These are phyloP conservation scores for Cladosporium sp. DNA, from an alignment of 2,329 filamentous ascomycete species.

Conservation along the genomic window DNA sequence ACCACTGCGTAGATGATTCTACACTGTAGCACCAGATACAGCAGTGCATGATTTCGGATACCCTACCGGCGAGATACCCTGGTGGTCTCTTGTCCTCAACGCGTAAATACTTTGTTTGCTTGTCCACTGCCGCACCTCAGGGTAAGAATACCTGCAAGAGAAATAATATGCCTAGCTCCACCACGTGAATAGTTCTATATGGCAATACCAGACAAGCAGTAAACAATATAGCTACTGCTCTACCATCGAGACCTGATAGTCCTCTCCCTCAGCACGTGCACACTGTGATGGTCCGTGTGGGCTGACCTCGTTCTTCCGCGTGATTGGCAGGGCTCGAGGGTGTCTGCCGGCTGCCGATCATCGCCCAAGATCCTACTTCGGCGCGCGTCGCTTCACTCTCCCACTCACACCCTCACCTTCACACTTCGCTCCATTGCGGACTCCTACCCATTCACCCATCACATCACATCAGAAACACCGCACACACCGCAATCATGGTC, in stretches of 20 bases:
- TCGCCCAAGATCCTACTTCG: background rate
- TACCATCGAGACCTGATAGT: background rate
- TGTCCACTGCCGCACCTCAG: background rate
- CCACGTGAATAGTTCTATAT: background rate
- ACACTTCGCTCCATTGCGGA: background rate
- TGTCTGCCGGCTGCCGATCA: background rate
- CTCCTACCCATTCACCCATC: background rate
- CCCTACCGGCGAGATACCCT: background rate
- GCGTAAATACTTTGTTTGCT: background rate
- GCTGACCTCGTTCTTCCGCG: background rate
- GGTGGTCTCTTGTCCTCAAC: background rate
- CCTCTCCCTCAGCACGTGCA: background rate
- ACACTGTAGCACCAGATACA: background rate
- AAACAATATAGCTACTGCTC: background rate
- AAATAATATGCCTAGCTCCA: background rate
- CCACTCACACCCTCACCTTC: background rate
- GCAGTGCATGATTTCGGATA: too few species aligned
- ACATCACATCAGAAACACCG: background rate
- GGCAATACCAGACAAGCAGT: background rate
- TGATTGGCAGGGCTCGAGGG: background rate
- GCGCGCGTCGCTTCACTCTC: background rate
- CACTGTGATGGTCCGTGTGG: background rate
- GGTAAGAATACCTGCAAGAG: background rate
- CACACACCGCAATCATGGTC: background rate
- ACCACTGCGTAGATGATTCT: background rate